These are phyloP conservation scores for Colletotrichum tropicale DNA, from an alignment of 2,329 filamentous ascomycete genomes.

Conservation along the genomic window DNA sequence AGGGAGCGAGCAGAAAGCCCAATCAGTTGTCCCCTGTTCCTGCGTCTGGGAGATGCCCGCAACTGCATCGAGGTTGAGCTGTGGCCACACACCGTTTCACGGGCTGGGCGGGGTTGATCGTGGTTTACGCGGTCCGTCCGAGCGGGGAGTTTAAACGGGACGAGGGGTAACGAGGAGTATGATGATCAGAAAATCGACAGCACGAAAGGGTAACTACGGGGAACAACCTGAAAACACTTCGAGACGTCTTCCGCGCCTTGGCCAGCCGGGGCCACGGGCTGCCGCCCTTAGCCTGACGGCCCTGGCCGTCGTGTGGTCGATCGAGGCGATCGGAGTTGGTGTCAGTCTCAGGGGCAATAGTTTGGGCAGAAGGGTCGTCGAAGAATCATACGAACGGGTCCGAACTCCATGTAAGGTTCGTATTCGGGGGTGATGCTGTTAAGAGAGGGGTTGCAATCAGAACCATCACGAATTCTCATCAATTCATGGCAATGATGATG, in stretches of 20 bases:
- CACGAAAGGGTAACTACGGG: not conserved
- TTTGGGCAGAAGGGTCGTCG: not conserved
- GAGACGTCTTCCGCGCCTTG: conserved; percentile 4
- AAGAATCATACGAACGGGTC: not conserved
- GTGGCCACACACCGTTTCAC: not conserved
- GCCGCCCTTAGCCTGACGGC: not conserved
- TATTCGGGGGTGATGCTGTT: not conserved
- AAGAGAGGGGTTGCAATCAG: no score
- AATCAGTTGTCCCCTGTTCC: not conserved
- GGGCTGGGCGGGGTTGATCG: not conserved
- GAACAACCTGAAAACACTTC: not conserved
- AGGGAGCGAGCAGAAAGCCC: not conserved
- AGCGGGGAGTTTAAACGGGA: not conserved
- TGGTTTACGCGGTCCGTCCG: not conserved
- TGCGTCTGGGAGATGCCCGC: not conserved
- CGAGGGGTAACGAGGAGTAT: not conserved
- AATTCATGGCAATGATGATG: not conserved
- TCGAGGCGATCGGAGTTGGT: not conserved
- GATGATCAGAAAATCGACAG: not conserved
- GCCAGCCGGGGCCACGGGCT: not conserved
- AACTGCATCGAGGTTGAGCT: not conserved
- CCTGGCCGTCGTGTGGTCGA: not conserved
- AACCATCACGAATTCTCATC: not conserved
- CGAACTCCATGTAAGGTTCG: not conserved
- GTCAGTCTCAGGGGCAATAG: not conserved